Evolutionary conservation across 345 rosid species (phyloP).

Genomic region (Syzygium aromaticum): DNA sequence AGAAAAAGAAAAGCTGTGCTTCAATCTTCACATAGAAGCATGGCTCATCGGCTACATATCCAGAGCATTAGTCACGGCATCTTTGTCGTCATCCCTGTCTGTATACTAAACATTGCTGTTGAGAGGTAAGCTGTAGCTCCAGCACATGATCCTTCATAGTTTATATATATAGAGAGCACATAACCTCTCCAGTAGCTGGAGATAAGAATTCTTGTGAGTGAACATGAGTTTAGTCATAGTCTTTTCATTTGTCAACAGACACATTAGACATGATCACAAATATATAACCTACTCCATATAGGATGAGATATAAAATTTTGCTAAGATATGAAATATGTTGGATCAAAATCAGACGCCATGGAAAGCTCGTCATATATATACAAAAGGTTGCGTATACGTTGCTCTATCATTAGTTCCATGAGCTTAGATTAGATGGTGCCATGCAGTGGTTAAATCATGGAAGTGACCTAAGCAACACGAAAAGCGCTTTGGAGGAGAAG

Average conservation of each 20-base stretch:
- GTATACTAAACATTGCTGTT: background rate
- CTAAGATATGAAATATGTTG: background rate
- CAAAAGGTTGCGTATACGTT: background rate
- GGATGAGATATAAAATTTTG: background rate
- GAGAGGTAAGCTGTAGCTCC: background rate
- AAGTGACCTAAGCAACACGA: constrained; percentile 20
- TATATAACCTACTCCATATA: background rate
- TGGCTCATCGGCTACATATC: background rate
- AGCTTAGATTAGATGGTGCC: background rate
- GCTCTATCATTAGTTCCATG: background rate
- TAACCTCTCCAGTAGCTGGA: background rate
- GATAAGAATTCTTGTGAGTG: too few relatives aligned
- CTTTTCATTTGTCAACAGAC: background rate
- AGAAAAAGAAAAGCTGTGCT: background rate
- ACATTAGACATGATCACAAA: background rate
- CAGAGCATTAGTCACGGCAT: background rate
- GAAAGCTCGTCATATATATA: background rate
- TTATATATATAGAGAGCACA: background rate
- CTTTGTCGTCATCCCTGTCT: background rate
- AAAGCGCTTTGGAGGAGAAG: constrained; percentile 13
- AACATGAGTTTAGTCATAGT: too few relatives aligned
- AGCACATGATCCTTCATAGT: background rate
- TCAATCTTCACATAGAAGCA: background rate
- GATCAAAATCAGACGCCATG: background rate
- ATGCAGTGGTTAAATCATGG: constrained; percentile 42